These are phyloP conservation scores for Cichorium intybus DNA, from an alignment of 140 eudicot species.

Conservation along the genomic window DNA sequence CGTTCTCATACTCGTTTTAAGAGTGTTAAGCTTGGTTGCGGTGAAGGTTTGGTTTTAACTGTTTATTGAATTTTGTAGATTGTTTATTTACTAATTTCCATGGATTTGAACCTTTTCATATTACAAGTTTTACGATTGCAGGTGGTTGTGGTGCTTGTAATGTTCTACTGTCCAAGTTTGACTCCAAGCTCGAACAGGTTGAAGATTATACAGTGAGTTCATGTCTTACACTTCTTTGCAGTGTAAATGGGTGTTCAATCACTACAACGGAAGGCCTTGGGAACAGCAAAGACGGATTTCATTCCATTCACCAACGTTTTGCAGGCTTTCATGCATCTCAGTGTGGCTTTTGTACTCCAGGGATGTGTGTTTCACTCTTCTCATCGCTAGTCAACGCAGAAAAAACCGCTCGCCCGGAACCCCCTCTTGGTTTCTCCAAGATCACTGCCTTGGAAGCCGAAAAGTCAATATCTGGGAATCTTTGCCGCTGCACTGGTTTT, in stretches of 20 bases:
- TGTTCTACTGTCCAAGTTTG: constrained; percentile 73
- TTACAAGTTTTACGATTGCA: constrained; percentile 28
- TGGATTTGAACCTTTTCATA: constrained; percentile 15
- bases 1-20: constrained; percentile 68
- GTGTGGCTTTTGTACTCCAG: constrained; percentile 90
- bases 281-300: constrained; percentile 77
- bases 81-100: background rate
- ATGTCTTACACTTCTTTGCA: constrained; percentile 89
- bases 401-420: constrained; percentile 36
- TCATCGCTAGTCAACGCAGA: constrained; percentile 74
- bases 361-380: constrained; percentile 82
- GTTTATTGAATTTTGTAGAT: background rate
- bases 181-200: constrained; percentile 41
- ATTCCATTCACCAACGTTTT: constrained; percentile 71
- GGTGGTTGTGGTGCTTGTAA: constrained; percentile 99
- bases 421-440: constrained; percentile 63
- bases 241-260: constrained; percentile 72
- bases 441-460: constrained; percentile 70
- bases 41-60: constrained; percentile 59
- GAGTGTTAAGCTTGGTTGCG: constrained; percentile 92
- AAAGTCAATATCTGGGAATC: constrained; percentile 70
- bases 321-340: constrained; percentile 91
- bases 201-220: constrained; percentile 60
- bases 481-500: constrained; percentile 91
- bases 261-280: constrained; percentile 92